Percentiles rank a stretch among this genome's conserved stretches.
Evolutionary conservation across 306 rosid species (phyloP).

Genomic region (Lathyrus sativus): DNA sequence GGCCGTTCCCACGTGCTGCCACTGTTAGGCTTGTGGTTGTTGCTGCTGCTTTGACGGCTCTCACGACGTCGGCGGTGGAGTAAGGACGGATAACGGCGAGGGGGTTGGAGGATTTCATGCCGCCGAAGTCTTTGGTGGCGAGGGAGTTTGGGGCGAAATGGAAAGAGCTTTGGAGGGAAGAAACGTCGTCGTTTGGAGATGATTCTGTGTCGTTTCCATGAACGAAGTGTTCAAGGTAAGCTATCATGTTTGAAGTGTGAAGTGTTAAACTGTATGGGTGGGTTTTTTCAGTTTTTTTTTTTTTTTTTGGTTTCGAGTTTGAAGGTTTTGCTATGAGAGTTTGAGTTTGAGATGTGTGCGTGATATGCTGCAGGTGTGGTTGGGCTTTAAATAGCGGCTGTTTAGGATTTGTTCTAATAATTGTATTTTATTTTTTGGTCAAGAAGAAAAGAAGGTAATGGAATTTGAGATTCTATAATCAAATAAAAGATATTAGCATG

Average conservation of each 20-base stretch:
- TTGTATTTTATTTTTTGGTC: constrained; percentile 18
- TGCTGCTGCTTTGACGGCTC: constrained; percentile 49
- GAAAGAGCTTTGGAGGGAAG: constrained; percentile 44
- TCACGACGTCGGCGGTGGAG: constrained; percentile 50
- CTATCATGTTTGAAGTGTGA: constrained; percentile 60
- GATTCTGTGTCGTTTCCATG: constrained; percentile 74
- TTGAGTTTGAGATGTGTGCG: constrained; percentile 19
- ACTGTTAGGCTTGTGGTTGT: constrained; percentile 62
- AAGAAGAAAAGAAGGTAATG: background rate
- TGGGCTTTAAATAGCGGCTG: constrained; percentile 45
- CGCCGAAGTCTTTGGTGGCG: constrained; percentile 81
- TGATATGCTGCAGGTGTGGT: constrained; percentile 29
- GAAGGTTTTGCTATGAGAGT: constrained; percentile 6
- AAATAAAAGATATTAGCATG: background rate
- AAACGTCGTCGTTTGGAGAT: constrained; percentile 48
- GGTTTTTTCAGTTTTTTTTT: background rate
- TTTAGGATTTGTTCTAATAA: constrained; percentile 34
- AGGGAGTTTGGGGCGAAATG: constrained; percentile 39
- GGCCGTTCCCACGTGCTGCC: constrained; percentile 96
- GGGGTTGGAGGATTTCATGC: constrained; percentile 58
- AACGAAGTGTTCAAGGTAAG: constrained; percentile 68
- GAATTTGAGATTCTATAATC: constrained; percentile 20
- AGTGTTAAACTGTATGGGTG: background rate
- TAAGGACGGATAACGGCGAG: constrained; percentile 57
- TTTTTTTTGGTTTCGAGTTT: constrained; percentile 7